Conservation (phyloP, 352 stramenopile genomes). For the Phytophthora europaea region DNA sequence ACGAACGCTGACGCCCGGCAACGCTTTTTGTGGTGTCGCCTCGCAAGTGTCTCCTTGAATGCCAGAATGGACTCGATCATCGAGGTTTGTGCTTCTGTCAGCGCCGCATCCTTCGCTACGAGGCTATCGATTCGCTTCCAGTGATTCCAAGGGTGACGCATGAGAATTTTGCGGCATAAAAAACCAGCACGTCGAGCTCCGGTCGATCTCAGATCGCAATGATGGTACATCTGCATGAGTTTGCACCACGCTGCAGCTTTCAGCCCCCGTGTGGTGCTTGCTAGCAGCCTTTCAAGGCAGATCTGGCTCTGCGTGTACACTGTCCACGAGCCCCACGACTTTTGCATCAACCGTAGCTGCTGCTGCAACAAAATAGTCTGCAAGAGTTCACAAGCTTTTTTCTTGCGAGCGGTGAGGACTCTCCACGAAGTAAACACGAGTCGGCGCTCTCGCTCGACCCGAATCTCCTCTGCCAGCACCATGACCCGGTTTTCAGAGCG, state of each 20-base stretch:
- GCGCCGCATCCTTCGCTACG: not conserved
- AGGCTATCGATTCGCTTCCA: slow-evolving; percentile 28
- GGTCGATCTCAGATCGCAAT: slow-evolving; percentile 1
- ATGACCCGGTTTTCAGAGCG: slow-evolving; percentile 32
- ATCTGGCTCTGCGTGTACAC: not conserved
- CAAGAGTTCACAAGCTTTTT: slow-evolving; percentile 11
- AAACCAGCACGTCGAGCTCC: slow-evolving; percentile 17
- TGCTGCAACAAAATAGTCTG: slow-evolving; percentile 13
- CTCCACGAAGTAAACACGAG: slow-evolving; percentile 27
- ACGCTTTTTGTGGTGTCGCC: slow-evolving; percentile 14
- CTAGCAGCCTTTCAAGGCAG: slow-evolving; percentile 3
- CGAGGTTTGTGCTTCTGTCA: slow-evolving; percentile 8
- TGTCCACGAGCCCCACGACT: slow-evolving; percentile 13
- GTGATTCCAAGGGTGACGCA: slow-evolving; percentile 28
- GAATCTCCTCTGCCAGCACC: slow-evolving; percentile 17
- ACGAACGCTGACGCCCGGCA: not conserved
- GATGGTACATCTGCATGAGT: slow-evolving; percentile 13
- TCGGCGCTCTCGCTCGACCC: slow-evolving; percentile 17
- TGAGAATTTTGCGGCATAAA: slow-evolving; percentile 25
- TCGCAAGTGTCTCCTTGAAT: slow-evolving; percentile 25
- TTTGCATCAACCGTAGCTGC: slow-evolving; percentile 8
- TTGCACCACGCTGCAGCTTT: slow-evolving; percentile 30
- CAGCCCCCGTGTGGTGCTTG: not conserved
- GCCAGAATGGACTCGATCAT: slow-evolving; percentile 14
- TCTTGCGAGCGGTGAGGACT: slow-evolving; percentile 12